Percentiles rank a stretch among this genome's conserved stretches.
These are phyloP conservation scores for Citrus cavaleriei DNA, from an alignment of 345 rosid genomes.

Conservation along the genomic window DNA sequence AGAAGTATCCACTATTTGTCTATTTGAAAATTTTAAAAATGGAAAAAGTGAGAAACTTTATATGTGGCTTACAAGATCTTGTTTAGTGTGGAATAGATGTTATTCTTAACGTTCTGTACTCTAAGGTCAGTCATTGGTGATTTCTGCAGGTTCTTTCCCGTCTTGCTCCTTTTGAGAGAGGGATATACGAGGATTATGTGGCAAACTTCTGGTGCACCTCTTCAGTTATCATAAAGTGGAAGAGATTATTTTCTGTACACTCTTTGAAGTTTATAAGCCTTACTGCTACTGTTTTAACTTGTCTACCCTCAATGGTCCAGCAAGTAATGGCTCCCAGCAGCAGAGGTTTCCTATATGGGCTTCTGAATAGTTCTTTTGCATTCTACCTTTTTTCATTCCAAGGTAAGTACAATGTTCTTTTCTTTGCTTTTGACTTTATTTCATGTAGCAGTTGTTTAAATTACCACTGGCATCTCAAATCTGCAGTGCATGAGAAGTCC, in stretches of 20 bases:
- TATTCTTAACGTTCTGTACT: not conserved
- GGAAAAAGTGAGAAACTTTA: not conserved
- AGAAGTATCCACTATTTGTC: not conserved
- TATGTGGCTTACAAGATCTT: not conserved
- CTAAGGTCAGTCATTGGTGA: slow-evolving; percentile 10
- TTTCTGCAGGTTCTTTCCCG: slow-evolving; percentile 70
- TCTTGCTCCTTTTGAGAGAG: slow-evolving; percentile 96
- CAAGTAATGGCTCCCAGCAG: slow-evolving; percentile 74
- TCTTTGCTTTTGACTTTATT: not conserved
- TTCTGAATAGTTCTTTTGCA: slow-evolving; percentile 77
- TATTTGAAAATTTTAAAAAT: not conserved
- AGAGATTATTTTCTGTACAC: slow-evolving; percentile 56
- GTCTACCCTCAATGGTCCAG: slow-evolving; percentile 87
- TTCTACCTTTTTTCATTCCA: slow-evolving; percentile 92
- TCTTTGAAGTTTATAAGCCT: slow-evolving; percentile 60
- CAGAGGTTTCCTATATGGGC: slow-evolving; percentile 75
- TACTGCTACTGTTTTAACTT: slow-evolving; percentile 53
- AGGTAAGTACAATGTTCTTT: slow-evolving; percentile 36
- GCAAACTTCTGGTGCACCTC: slow-evolving; percentile 96
- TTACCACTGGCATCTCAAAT: not conserved
- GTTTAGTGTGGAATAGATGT: not conserved
- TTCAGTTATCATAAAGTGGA: slow-evolving; percentile 82
- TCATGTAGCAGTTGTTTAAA: not conserved
- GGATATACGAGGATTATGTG: slow-evolving; percentile 94
- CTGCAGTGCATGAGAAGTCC: slow-evolving; percentile 97